phyloP scores from a whole-genome alignment of 73 alveolate genomes.

The Paramecium primaurelia region DNA sequence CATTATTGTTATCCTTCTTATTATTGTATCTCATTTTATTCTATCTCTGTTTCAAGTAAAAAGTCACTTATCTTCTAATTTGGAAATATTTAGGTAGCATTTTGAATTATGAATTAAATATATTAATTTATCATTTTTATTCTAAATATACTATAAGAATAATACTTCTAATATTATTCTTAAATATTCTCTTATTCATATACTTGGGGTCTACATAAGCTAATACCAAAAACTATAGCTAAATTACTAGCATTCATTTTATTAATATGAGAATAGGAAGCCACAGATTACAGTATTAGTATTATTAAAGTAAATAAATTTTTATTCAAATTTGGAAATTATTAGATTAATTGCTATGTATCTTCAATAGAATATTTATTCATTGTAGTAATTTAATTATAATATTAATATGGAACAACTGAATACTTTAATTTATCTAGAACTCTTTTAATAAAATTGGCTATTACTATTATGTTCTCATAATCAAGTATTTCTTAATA shows the following conservation, averaged over 20 bases:
- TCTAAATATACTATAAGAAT: neutral
- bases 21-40: neutral
- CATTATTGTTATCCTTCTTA: neutral
- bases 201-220: neutral
- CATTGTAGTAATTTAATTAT: neutral
- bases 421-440: neutral
- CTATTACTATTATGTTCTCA: neutral
- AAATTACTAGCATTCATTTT: neutral
- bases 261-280: neutral
- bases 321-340: neutral
- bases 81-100: neutral
- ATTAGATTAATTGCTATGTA: neutral
- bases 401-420: neutral
- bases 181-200: neutral
- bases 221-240: neutral
- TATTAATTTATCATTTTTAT: neutral
- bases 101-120: neutral
- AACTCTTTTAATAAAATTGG: conserved; percentile 5
- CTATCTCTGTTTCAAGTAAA: neutral
- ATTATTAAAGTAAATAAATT: neutral
- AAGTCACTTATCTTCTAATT: neutral
- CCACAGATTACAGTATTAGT: neutral
- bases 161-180: neutral
- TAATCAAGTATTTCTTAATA: neutral
- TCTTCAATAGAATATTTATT: neutral